Base-by-base conservation (phyloP, 2,329 filamentous ascomycete genomes). In the Alternaria burnsii region DNA sequence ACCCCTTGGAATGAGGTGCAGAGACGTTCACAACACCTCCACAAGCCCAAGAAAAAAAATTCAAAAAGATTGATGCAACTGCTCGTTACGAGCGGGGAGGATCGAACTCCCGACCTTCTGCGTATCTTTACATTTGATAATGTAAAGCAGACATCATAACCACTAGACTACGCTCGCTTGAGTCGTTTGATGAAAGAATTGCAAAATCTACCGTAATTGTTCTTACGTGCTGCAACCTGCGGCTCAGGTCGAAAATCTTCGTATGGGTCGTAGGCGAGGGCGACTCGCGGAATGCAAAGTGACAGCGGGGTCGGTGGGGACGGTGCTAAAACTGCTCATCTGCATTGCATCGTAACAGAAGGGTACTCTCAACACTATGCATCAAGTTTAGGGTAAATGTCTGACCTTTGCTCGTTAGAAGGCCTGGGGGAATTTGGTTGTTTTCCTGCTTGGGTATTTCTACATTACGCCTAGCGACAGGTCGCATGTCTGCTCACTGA, bases 101-200 rank as follows among this genome's bases (percentile, higher is more conserved):
- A 71, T 76, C 72, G 74, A 76, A 76, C 74, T 71, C 74, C 66
- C 70, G 73, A 77, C 73, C 73, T 76, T 76, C 72, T 75, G 74
- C 73, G 73, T 48, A 16, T 34, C 71, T 68, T 59, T 56, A 62
- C 61, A 74, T 68, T 62, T 24, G 11, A 10, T 24, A 73, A 73
- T 76, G 74, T 77, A 76, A 77, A 75, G 73, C 73, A 75, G 73
- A 77, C 73, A 76, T 77, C 72, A 76, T 77, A 69, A 77, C 74
- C 73, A 76, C 74, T 70, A 66, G 67, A 69, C 65, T 66, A 66
- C 55, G 61, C 59, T 54, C 62, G 65, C 60, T 53, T 28, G 14
- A 20, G 40, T 3, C 50, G 46, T 24, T 60, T 43, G 58, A 46
- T 58, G 47, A 14, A 11, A 6, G 4, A 51, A 28, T 6, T 12